These are phyloP conservation scores for Mortierella alpina DNA, from an alignment of 192 early-diverging fungal genomes.

Conservation along the genomic window DNA sequence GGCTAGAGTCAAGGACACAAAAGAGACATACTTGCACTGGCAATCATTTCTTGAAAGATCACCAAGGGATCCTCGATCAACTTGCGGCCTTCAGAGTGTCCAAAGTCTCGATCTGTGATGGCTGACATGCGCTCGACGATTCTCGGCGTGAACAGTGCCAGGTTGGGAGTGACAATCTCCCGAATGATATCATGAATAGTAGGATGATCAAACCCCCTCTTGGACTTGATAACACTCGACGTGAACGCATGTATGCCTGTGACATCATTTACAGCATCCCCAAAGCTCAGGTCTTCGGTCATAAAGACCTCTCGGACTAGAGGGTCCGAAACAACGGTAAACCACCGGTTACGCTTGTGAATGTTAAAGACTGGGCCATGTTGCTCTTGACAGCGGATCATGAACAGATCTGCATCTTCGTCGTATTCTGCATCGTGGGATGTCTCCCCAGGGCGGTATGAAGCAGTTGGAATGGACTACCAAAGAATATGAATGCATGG, in stretches of 20 bases:
- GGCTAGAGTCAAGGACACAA: too few species aligned
- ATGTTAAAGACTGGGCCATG: conserved; percentile 26
- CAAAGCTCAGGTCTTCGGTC: conserved; percentile 17
- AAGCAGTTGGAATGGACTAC: conserved; percentile 11
- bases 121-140: conserved; percentile 7
- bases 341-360: neutral
- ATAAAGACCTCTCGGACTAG: conserved; percentile 29
- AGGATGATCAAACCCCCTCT: neutral
- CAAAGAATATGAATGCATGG: too few species aligned
- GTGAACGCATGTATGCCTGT: conserved; percentile 6
- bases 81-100: neutral
- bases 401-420: conserved; percentile 18
- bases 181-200: too few species aligned
- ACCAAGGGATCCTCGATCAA: conserved; percentile 11
- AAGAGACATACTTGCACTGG: conserved; percentile 22
- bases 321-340: conserved; percentile 28
- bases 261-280: neutral
- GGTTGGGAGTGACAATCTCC: too few species aligned
- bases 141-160: too few species aligned
- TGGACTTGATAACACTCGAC: conserved; percentile 6
- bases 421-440: conserved; percentile 23
- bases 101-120: neutral
- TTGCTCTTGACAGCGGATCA: conserved; percentile 3
- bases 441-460: conserved; percentile 3
- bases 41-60: conserved; percentile 28